Evolutionary conservation across 2,329 filamentous ascomycete genomes (phyloP), one percentile per base, ranked within the genome.

Genomic region (Botrytis porri): DNA sequence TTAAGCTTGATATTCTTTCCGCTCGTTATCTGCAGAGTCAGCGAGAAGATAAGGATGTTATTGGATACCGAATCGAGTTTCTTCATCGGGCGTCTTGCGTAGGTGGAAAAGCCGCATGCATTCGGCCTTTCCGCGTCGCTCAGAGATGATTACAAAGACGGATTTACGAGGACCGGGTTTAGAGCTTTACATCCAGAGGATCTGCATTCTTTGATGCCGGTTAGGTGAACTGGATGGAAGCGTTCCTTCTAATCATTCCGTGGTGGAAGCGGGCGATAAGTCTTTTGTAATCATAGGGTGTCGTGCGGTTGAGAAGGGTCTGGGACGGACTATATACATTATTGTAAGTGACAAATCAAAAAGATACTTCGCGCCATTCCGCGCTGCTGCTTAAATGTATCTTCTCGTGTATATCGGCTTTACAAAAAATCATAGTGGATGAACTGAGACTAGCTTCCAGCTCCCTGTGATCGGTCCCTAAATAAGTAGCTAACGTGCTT

Each of bases 51-150:
- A 12, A 3, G n/a, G n/a, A 8, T 35, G 20, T 37, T 22, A 71
- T 72, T 72, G 63, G 70, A 12, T 39, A 48, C 25, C 32, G 29
- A 66, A 45, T 71, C 70, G 51, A 65, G n/a, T 57, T n/a, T 22
- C 69, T 66, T 25, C 14, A 54, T 71, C n/a, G 25, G 35, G 61
- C n/a, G n/a, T 57, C 16, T n/a, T 39, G 41, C 39, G 43, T 41
- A 39, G 29, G n/a, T 25, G 59, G 65, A 59, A 48, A 66, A 59
- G 70, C 48, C 45, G 70, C 61, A 71, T 71, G 29, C 45, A 66
- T 71, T 57, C 70, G 70, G 70, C 39, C 48, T 66, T 71, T 29
- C 70, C 70, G 70, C 48, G 61, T 65, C 43, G 61, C 65, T 71
- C 48, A 63, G 20, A 18, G 16, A 32, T 41, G 63, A 69, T 69